A percentile compares a stretch with the other conserved stretches of the same genome.
Conservation (phyloP, 2,329 filamentous ascomycete species). For the Fusarium udum region DNA sequence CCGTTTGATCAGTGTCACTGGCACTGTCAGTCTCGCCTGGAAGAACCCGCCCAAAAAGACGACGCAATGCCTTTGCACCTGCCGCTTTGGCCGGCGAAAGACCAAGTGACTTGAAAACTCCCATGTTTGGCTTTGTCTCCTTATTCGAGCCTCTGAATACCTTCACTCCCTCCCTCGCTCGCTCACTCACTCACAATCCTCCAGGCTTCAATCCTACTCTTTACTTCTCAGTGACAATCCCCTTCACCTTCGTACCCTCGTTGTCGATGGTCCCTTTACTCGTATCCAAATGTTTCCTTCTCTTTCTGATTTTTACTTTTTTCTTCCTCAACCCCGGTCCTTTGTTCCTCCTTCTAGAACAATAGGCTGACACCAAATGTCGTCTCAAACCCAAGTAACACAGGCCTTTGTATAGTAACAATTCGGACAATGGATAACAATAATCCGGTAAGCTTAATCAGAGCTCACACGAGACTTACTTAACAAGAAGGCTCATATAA, state of each 20-base stretch:
- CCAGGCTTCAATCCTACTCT: background rate
- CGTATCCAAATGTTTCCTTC: background rate
- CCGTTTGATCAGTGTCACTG: slow-evolving; percentile 30
- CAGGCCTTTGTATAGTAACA: slow-evolving; percentile 3
- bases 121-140: slow-evolving; percentile 30
- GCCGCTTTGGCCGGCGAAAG: slow-evolving; percentile 46
- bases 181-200: background rate
- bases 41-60: slow-evolving; percentile 44
- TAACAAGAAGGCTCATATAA: background rate
- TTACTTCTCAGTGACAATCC: background rate
- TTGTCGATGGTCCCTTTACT: background rate
- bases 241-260: background rate
- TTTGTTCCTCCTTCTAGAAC: background rate
- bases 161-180: background rate
- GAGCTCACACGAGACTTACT: background rate
- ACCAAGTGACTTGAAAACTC: slow-evolving; percentile 44
- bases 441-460: background rate
- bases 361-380: background rate
- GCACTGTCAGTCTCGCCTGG: slow-evolving; percentile 35
- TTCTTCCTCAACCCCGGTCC: background rate
- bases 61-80: slow-evolving; percentile 44
- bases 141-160: background rate
- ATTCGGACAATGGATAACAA: background rate
- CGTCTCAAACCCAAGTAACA: background rate
- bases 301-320: background rate